phyloP scores from a whole-genome alignment of 179 eudicot species.

The Pouteria campechiana region DNA sequence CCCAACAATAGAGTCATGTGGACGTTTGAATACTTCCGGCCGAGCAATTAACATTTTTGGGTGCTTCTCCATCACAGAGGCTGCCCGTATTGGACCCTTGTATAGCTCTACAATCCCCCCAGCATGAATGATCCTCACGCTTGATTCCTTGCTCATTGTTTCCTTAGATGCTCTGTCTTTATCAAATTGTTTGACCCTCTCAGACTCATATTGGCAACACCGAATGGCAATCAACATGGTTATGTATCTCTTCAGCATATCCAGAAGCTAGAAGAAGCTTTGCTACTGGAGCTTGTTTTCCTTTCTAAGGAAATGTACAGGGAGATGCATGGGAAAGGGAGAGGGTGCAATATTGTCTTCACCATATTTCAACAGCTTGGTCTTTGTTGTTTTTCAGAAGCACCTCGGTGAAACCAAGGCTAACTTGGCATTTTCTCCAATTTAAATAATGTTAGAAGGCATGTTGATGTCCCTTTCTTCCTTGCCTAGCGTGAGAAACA shows the following conservation, averaged over 20 bases:
- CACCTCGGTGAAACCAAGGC: too few species aligned
- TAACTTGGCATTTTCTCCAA: too few species aligned
- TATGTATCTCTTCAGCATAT: constrained; percentile 14
- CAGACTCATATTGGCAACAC: not conserved
- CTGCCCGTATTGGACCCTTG: constrained; percentile 11
- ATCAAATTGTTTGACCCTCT: not conserved
- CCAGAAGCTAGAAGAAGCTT: constrained; percentile 1
- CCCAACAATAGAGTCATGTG: constrained; percentile 23
- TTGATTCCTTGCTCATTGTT: not conserved
- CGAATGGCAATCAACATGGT: not conserved
- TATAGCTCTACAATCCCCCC: constrained; percentile 30
- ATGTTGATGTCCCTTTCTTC: too few species aligned
- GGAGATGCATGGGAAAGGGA: too few species aligned
- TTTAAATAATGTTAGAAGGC: too few species aligned
- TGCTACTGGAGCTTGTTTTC: too few species aligned
- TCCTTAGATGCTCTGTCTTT: not conserved
- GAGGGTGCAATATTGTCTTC: too few species aligned
- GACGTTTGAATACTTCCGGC: constrained; percentile 25
- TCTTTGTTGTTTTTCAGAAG: too few species aligned
- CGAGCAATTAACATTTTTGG: constrained; percentile 26
- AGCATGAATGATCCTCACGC: constrained; percentile 24
- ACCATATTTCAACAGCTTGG: too few species aligned
- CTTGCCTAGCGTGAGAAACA: too few species aligned
- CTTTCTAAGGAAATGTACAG: too few species aligned
- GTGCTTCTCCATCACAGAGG: constrained; percentile 18